Base-by-base conservation (phyloP, 2,329 filamentous ascomycete genomes). In the Chrysosphaeria jannelii region DNA sequence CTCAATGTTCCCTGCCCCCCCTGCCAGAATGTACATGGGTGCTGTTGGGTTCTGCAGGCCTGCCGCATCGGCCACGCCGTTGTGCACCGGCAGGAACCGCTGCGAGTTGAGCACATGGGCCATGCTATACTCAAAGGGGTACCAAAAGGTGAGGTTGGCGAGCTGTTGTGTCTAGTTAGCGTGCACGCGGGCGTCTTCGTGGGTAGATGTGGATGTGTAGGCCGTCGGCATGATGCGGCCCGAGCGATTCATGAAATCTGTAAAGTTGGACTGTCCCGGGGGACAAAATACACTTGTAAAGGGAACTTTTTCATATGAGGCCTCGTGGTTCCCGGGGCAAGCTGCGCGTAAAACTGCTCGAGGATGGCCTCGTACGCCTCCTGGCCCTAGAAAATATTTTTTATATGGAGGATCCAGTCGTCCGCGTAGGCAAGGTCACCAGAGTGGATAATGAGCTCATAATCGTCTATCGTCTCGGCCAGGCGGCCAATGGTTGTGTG, bases 311-410 rank as follows among this genome's bases (percentile, higher is more conserved):
- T 43, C 34, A 34, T 57, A 62, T 20, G 43, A 39, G 1, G 57
- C 56, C 35, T 64, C 59, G 35, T 65, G 58, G 36, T 64, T 65
- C 1, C 59, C 59, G 0, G 53, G 0, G 50, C 47, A 1, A 61
- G 44, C 31, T 61, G 52, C 24, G 45, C 40, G 39, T 57, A 63
- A 35, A 63, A 93, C 46, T 93, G 78, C n/a, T 81, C 81, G 23
- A 93, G 55, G 32, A 93, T 93, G 3, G 81, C 91, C 50, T 93
- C 81, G 37, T 91, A 93, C 1, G 81, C 93, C 39, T 91, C 78
- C 20, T 89, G 55, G 41, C 91, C 81, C 40, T 93, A 79, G 42
- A 52, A 29, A 2, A 51, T 29, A 34, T 58, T 58, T 17, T 46
- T 39, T 1, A 41, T 27, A 10, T 42, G 47, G 4, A 50, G 35